phyloP scores from a whole-genome alignment of 2,329 filamentous ascomycete genomes.

The Botrytis cinerea region DNA sequence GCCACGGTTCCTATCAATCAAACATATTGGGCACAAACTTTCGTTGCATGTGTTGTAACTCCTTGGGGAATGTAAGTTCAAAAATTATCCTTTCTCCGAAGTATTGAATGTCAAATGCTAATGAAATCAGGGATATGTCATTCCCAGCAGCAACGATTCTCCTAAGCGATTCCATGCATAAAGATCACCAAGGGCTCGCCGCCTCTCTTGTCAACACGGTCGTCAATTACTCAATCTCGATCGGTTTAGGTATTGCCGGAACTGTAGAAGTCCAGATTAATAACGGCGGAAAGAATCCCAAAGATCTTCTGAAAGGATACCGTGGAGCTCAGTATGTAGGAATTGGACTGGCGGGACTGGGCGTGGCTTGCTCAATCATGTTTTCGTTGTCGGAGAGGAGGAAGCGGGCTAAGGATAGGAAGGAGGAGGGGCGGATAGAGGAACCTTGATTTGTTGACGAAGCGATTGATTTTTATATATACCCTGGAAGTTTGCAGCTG shows the following conservation, averaged over 20 bases:
- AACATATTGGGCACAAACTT: constrained; percentile 65
- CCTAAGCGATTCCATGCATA: constrained; percentile 52
- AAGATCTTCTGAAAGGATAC: constrained; percentile 20
- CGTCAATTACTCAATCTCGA: constrained; percentile 47
- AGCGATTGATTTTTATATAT: neutral
- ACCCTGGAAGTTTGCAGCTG: neutral
- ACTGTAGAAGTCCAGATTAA: constrained; percentile 43
- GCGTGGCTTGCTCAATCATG: constrained; percentile 42
- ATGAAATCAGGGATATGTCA: constrained; percentile 53
- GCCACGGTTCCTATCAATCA: constrained; percentile 34
- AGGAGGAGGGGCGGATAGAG: neutral
- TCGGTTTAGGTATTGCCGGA: constrained; percentile 49
- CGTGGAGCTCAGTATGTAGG: constrained; percentile 23
- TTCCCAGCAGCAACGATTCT: constrained; percentile 56
- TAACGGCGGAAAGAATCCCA: constrained; percentile 25
- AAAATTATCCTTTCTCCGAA: neutral
- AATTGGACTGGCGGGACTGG: constrained; percentile 39
- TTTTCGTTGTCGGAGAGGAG: constrained; percentile 35
- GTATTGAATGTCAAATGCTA: neutral
- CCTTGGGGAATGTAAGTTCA: constrained; percentile 45
- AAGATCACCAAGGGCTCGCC: constrained; percentile 53
- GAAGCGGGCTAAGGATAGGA: constrained; percentile 21
- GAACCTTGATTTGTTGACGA: neutral
- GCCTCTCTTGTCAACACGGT: constrained; percentile 51
- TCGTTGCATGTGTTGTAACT: constrained; percentile 59